Percentiles rank a stretch among this genome's conserved stretches.
Conservation (phyloP, 352 stramenopile genomes). For the Phytophthora chlamydospora region DNA sequence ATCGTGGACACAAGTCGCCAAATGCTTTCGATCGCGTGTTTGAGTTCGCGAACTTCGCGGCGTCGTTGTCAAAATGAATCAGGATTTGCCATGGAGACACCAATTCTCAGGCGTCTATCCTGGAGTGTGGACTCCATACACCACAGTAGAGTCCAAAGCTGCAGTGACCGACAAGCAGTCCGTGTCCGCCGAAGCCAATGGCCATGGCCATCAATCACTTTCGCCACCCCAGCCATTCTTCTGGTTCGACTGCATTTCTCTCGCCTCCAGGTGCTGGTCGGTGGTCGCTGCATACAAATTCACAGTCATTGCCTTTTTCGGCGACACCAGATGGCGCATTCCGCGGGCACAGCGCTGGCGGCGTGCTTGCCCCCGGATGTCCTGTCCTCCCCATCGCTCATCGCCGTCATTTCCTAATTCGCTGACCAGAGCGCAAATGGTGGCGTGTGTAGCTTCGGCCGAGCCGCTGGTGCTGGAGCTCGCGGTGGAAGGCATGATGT, state of each 20-base stretch:
- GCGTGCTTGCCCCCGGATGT: not conserved
- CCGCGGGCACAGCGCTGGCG: constrained; percentile 13
- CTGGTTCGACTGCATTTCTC: constrained; percentile 12
- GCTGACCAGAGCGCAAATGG: constrained; percentile 13
- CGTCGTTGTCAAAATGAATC: too few species aligned
- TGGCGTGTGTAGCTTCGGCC: constrained; percentile 8
- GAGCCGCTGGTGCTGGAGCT: constrained; percentile 53
- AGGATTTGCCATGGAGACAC: too few species aligned
- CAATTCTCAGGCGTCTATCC: too few species aligned
- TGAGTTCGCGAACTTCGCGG: too few species aligned
- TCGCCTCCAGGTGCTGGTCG: constrained; percentile 9
- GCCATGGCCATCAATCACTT: constrained; percentile 7
- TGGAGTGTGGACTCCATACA: too few species aligned
- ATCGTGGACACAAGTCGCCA: too few species aligned
- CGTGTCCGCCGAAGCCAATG: too few species aligned
- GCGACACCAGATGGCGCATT: constrained; percentile 16
- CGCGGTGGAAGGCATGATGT: constrained; percentile 94
- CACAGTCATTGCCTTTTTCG: constrained; percentile 11
- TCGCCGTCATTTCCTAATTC: constrained; percentile 24
- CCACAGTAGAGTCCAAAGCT: too few species aligned
- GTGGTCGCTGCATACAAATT: not conserved
- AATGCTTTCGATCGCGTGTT: too few species aligned
- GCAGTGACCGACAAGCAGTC: too few species aligned
- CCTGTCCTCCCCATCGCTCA: not conserved
- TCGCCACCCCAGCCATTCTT: constrained; percentile 1